Conservation (phyloP, 75 land plant genomes). For the Adiantum capillusveneris region DNA sequence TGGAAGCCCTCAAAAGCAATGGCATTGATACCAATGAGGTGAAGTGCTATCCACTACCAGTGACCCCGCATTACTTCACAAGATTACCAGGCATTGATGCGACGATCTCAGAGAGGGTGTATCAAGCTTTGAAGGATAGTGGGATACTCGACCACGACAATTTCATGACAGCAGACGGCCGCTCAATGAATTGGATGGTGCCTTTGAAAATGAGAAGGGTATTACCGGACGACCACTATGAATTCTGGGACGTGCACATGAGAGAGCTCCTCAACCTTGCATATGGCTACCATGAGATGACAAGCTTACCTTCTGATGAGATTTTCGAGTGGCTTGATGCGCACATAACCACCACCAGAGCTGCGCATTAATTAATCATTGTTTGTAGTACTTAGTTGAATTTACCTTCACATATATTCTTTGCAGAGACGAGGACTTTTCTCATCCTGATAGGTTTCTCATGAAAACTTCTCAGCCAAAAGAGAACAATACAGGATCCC, state of each 20-base stretch:
- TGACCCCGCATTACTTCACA: constrained; percentile 41
- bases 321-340: constrained; percentile 75
- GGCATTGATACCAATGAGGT: constrained; percentile 38
- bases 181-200: constrained; percentile 46
- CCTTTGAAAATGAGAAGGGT: constrained; percentile 25
- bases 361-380: too few relatives aligned
- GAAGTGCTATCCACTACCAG: constrained; percentile 40
- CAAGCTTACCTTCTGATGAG: constrained; percentile 50
- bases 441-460: too few relatives aligned
- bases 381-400: too few relatives aligned
- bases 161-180: constrained; percentile 60
- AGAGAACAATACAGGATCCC: too few relatives aligned
- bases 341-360: constrained; percentile 16
- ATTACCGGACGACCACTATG: constrained; percentile 8
- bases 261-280: constrained; percentile 89
- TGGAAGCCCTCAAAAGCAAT: constrained; percentile 35
- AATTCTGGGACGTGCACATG: constrained; percentile 36
- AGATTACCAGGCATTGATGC: constrained; percentile 55
- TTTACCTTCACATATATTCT: too few relatives aligned
- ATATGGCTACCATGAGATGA: constrained; percentile 87
- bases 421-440: too few relatives aligned
- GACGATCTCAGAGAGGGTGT: constrained; percentile 32
- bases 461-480: too few relatives aligned
- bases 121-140: constrained; percentile 33
- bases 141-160: constrained; percentile 50